Evolutionary conservation across 257 asterid genomes (phyloP).

Genomic region (Solanum rostratum): DNA sequence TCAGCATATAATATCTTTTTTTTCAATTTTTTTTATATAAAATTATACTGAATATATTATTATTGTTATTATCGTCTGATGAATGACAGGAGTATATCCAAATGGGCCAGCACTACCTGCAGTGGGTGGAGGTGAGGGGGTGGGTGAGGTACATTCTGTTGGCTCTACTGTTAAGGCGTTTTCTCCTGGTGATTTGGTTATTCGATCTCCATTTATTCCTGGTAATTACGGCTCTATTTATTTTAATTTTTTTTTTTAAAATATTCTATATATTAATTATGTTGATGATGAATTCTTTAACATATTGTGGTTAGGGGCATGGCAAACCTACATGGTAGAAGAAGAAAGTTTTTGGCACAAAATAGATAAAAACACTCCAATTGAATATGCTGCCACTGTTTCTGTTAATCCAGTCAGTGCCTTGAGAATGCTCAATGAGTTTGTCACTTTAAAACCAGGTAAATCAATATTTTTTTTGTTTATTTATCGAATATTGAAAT

Average conservation of each 20-base stretch:
- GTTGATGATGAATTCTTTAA: no score
- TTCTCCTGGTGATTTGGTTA: constrained; percentile 73
- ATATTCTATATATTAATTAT: no score
- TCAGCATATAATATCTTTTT: not conserved
- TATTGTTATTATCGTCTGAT: not conserved
- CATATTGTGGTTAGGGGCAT: constrained; percentile 39
- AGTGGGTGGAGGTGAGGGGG: constrained; percentile 92
- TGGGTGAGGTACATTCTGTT: constrained; percentile 65
- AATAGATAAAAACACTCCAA: constrained; percentile 51
- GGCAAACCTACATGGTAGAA: constrained; percentile 88
- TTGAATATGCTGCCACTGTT: constrained; percentile 79
- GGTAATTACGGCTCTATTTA: no score
- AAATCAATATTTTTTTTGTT: not conserved
- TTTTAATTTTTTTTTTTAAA: no score
- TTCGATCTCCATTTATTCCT: constrained; percentile 79
- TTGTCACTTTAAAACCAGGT: constrained; percentile 66
- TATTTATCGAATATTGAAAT: not conserved
- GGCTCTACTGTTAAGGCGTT: constrained; percentile 68
- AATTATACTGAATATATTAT: not conserved
- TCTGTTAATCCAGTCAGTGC: constrained; percentile 86
- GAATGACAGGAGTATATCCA: constrained; percentile 66
- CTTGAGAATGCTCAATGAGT: constrained; percentile 83
- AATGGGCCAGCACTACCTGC: constrained; percentile 81
- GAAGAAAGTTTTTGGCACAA: constrained; percentile 76
- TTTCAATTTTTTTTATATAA: not conserved